These are phyloP conservation scores for Pestalotiopsis fici DNA, from an alignment of 2,329 filamentous ascomycete species.

Conservation along the genomic window DNA sequence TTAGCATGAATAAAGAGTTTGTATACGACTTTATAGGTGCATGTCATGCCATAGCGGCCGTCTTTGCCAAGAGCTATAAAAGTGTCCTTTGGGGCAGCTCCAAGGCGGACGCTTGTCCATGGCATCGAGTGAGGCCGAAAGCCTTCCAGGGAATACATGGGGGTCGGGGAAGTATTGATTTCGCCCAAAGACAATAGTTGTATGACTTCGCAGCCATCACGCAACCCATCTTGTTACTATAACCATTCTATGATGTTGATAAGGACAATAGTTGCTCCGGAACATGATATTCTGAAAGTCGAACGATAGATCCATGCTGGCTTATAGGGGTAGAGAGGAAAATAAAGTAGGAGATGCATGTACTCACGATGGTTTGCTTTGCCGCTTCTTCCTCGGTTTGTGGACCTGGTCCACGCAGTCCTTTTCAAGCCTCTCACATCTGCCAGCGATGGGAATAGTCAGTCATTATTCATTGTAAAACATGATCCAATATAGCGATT, in stretches of 20 bases:
- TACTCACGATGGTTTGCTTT: conserved; percentile 51
- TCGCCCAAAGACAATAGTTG: too few relatives aligned
- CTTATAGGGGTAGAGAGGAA: not conserved
- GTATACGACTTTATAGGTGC: not conserved
- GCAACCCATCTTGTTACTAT: too few relatives aligned
- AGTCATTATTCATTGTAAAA: not conserved
- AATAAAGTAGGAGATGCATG: not conserved
- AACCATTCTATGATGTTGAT: too few relatives aligned
- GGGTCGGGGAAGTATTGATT: too few relatives aligned
- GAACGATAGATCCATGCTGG: too few relatives aligned
- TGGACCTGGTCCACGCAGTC: conserved; percentile 48
- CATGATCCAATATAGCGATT: not conserved
- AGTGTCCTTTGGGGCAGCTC: not conserved
- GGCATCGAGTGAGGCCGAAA: not conserved
- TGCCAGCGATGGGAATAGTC: conserved; percentile 19
- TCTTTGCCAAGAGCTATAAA: not conserved
- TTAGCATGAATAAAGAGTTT: not conserved
- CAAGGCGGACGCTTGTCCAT: not conserved
- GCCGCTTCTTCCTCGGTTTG: conserved; percentile 52
- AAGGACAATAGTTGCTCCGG: too few relatives aligned
- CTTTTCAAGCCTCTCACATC: conserved; percentile 50
- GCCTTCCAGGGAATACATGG: not conserved
- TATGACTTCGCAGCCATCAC: too few relatives aligned
- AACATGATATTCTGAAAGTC: too few relatives aligned
- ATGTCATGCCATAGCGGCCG: not conserved